A percentile compares a stretch with the other conserved stretches of the same genome.
These are phyloP conservation scores for Phoma herbarum DNA, from an alignment of 2,329 filamentous ascomycete genomes.

Conservation along the genomic window DNA sequence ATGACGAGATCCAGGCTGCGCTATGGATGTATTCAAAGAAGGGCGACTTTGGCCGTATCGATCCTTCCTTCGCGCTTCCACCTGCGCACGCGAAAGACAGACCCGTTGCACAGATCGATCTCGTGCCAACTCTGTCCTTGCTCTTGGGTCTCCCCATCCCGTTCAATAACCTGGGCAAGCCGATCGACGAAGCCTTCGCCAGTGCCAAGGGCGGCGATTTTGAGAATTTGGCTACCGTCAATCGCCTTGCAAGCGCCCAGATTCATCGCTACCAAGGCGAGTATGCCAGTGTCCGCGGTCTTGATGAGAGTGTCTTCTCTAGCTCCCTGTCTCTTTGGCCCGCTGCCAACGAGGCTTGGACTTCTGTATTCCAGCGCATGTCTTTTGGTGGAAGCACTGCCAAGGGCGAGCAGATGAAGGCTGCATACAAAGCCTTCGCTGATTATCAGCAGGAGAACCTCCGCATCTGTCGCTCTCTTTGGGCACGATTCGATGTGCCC, in stretches of 20 bases:
- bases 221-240: conserved; percentile 79
- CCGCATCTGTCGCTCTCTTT: conserved; percentile 79
- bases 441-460: conserved; percentile 83
- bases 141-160: conserved; percentile 91
- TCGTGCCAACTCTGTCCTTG: conserved; percentile 90
- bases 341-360: conserved; percentile 64
- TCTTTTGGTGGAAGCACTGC: conserved; percentile 48
- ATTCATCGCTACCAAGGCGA: conserved; percentile 88
- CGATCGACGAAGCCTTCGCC: conserved; percentile 92
- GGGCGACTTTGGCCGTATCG: conserved; percentile 80
- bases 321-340: conserved; percentile 68
- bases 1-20: conserved; percentile 93
- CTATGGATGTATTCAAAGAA: conserved; percentile 98
- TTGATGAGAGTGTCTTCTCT: conserved; percentile 67
- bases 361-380: conserved; percentile 41
- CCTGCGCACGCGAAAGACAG: conserved; percentile 77
- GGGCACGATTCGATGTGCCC: conserved; percentile 89
- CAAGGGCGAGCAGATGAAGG: conserved; percentile 52
- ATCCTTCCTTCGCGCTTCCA: conserved; percentile 65
- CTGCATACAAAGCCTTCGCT: conserved; percentile 66
- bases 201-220: conserved; percentile 74
- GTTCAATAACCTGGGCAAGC: conserved; percentile 92
- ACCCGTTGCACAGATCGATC: conserved; percentile 85
- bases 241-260: conserved; percentile 80
- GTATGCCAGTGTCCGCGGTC: conserved; percentile 77